These are phyloP conservation scores for Medicago ruthenica DNA, from an alignment of 306 rosid genomes.

Conservation along the genomic window DNA sequence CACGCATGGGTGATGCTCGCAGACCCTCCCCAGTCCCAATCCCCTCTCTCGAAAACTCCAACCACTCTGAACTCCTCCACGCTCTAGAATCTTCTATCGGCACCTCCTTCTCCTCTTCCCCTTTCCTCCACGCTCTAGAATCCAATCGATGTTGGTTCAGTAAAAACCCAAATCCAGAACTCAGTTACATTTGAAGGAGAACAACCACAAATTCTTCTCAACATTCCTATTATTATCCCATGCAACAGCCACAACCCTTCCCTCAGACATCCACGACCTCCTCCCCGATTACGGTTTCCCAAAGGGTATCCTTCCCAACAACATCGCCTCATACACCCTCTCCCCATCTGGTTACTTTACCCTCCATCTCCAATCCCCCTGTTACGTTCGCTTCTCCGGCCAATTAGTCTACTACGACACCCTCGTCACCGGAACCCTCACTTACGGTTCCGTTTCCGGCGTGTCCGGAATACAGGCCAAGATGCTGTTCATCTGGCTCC, in stretches of 20 bases:
- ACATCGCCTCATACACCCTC: constrained; percentile 66
- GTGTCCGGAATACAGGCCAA: constrained; percentile 78
- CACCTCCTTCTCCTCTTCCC: no score
- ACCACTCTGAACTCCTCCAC: no score
- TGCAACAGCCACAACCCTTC: no score
- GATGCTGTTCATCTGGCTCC: constrained; percentile 64
- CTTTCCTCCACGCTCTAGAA: no score
- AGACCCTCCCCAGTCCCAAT: no score
- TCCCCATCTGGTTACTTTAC: constrained; percentile 57
- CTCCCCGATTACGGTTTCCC: constrained; percentile 75
- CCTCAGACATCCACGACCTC: constrained; percentile 65
- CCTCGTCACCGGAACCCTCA: constrained; percentile 58
- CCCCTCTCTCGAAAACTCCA: no score
- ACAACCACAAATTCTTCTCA: background rate
- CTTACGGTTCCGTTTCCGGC: constrained; percentile 53
- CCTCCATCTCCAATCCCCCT: constrained; percentile 54
- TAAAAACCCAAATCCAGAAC: no score
- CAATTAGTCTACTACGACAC: constrained; percentile 60
- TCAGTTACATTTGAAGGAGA: no score
- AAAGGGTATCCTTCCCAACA: constrained; percentile 73
- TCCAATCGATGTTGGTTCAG: no score
- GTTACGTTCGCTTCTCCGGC: constrained; percentile 61
- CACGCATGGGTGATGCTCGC: no score
- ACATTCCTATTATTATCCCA: background rate
- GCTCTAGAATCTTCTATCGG: no score